Conservation (phyloP, 768 basidiomycete genomes). For the Auriculariales sp. region DNA sequence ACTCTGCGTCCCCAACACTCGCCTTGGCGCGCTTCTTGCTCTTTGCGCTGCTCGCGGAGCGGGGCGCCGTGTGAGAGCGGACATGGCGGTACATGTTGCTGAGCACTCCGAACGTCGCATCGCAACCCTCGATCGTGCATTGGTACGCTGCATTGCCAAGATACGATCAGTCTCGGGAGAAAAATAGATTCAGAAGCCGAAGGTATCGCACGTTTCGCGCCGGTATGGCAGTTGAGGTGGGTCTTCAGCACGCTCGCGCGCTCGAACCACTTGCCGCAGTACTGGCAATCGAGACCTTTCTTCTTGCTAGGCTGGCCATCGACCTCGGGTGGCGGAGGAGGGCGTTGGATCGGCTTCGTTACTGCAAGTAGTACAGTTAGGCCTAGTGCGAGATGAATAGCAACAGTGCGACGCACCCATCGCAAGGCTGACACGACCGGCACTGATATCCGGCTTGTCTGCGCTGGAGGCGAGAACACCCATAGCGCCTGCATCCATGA, state of each 20-base stretch:
- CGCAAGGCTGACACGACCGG: too few species aligned
- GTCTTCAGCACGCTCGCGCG: neutral
- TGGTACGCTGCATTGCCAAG: neutral
- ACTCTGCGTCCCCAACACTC: too few species aligned
- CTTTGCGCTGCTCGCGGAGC: neutral
- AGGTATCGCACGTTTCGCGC: neutral
- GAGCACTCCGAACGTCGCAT: neutral
- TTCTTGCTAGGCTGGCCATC: too few species aligned
- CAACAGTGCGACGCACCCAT: too few species aligned
- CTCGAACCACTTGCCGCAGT: neutral
- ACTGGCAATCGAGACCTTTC: neutral
- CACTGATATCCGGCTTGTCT: too few species aligned
- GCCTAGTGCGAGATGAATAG: too few species aligned
- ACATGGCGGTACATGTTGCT: slow-evolving; percentile 1
- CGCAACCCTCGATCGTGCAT: neutral
- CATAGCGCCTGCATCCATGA: too few species aligned
- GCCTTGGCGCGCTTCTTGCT: neutral
- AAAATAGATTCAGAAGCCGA: neutral
- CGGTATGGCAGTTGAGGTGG: neutral
- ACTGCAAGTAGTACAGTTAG: too few species aligned
- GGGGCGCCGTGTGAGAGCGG: neutral
- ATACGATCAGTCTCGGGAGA: neutral
- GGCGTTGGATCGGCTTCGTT: too few species aligned
- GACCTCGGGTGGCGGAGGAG: too few species aligned
- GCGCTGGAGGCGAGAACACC: too few species aligned